Evolutionary conservation across 2,329 filamentous ascomycete genomes (phyloP).

Genomic region (Colletotrichum spinosum): DNA sequence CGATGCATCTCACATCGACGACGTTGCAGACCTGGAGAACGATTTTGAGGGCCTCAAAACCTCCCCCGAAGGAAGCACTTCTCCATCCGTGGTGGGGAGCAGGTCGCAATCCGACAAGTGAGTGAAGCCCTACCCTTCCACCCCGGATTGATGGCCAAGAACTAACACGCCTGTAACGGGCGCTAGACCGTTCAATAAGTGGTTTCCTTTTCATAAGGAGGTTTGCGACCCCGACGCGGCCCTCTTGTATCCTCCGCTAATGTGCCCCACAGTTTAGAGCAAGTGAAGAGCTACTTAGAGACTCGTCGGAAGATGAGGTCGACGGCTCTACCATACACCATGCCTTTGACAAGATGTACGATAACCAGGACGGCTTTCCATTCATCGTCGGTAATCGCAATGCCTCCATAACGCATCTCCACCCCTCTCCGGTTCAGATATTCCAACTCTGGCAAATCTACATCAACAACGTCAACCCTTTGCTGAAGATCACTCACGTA

Average conservation of each 20-base stretch:
- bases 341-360: constrained; percentile 70
- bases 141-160: background rate
- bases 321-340: constrained; percentile 67
- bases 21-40: constrained; percentile 67
- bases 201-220: constrained; percentile 66
- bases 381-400: constrained; percentile 63
- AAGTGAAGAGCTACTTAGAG: constrained; percentile 59
- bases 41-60: constrained; percentile 67
- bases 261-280: constrained; percentile 57
- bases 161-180: constrained; percentile 10
- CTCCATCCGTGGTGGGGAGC: constrained; percentile 43
- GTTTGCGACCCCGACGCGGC: constrained; percentile 45
- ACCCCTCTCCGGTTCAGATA: constrained; percentile 69
- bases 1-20: constrained; percentile 49
- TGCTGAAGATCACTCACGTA: constrained; percentile 76
- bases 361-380: constrained; percentile 66
- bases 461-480: constrained; percentile 75
- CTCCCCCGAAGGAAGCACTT: constrained; percentile 58
- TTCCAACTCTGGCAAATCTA: constrained; percentile 77
- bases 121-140: constrained; percentile 5
- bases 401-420: constrained; percentile 57
- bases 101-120: constrained; percentile 44
- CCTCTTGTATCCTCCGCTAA: constrained; percentile 12
- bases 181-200: constrained; percentile 50
- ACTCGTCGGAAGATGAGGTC: constrained; percentile 69